Evolutionary conservation across 2,329 filamentous ascomycete species (phyloP), one percentile per base, ranked within the genome.

Genomic region (Diaporthe helianthi): DNA sequence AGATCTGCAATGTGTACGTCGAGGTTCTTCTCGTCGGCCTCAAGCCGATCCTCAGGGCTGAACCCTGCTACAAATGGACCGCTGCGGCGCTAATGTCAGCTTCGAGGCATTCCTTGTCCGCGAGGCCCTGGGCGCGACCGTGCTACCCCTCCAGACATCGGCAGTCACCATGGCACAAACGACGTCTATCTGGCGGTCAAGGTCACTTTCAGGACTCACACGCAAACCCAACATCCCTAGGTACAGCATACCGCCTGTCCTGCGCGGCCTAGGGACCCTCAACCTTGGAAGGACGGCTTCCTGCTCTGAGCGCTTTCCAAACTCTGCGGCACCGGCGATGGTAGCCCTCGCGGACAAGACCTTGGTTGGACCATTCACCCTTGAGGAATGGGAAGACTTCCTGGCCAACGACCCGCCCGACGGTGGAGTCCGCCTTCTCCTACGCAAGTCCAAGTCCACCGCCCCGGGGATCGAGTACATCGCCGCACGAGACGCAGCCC

Each of bases 391-490:
- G 63, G 63, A 66, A 44, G 36, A 22, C 1, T 66, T 53, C 15
- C 49, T 66, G 1, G 10, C 7, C 31, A 54, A 66, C 9, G 63
- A 44, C 15, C 63, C 63, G 8, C 63, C 63, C 4, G 22, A 24
- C 24, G 49, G 54, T n/a, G 63, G 63, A 1, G 63, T 66, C 4
- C 63, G 63, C 36, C 63, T 66, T 6, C 63, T 66, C 36, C n/a
- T 66, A 17, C 49, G 63, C 49, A 66, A 46, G 26, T 44, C 63
- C 17, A 54, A 44, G 22, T 54, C 63, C 26, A 44, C 49, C 13
- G 63, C 63, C 12, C 36, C 63, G 1, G 63, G 63, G 12, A 55
- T 66, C 49, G 49, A 52, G 1, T 66, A 66, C n/a, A 31, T 36
- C n/a, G 64, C 46, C 3, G 64, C 64, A 4, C 36, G 49, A 5